Evolutionary conservation across 306 rosid species (phyloP).

Genomic region (Vachellia collinsii): DNA sequence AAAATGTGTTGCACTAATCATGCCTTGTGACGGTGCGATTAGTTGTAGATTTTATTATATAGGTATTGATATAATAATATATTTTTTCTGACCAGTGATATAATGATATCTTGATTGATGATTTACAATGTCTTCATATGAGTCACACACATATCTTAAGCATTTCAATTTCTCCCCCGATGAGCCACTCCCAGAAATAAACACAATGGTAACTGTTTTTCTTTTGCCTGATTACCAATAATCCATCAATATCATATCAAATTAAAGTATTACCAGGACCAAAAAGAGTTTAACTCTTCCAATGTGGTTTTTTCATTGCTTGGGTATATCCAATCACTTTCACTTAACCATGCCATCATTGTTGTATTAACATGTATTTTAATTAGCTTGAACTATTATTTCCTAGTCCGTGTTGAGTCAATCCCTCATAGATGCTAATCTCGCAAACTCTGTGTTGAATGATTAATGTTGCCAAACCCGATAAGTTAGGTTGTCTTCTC

Average conservation of each 20-base stretch:
- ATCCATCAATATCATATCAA: not conserved
- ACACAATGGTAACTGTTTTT: not conserved
- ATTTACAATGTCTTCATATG: not conserved
- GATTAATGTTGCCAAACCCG: not conserved
- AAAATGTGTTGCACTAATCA: not conserved
- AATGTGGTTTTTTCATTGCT: not conserved
- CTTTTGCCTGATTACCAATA: not conserved
- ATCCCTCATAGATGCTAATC: not conserved
- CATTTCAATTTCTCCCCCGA: not conserved
- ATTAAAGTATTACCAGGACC: not conserved
- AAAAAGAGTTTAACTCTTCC: not conserved
- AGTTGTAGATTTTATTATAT: not conserved
- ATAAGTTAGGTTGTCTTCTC: not conserved
- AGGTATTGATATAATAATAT: too few relatives aligned
- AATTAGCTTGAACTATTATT: not conserved
- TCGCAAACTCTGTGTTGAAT: not conserved
- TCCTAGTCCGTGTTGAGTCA: not conserved
- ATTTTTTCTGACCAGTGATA: too few relatives aligned
- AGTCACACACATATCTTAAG: not conserved
- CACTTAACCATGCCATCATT: not conserved
- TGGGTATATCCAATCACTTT: not conserved
- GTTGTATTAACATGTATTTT: not conserved
- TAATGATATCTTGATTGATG: not conserved
- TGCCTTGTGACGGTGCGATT: not conserved
- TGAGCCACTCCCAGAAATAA: not conserved